Percentiles rank a stretch among this genome's conserved stretches.
Conservation (phyloP, 192 early-diverging fungal species). For the Gigaspora rosea region DNA sequence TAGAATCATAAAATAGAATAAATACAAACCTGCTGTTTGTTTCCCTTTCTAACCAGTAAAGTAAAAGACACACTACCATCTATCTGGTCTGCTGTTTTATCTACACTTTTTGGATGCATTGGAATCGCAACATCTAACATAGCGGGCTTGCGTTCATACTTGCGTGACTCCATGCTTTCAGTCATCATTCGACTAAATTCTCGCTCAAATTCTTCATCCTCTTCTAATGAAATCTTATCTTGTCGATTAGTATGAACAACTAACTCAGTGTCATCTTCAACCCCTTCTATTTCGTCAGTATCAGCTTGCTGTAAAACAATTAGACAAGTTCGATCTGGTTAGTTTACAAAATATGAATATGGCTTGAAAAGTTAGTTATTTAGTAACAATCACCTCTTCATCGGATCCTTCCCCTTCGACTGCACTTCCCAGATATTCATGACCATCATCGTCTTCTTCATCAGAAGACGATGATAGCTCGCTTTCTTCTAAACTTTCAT, state of each 20-base stretch:
- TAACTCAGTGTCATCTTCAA: slow-evolving; percentile 55
- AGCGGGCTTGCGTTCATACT: slow-evolving; percentile 71
- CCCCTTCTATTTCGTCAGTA: slow-evolving; percentile 51
- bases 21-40: slow-evolving; percentile 68
- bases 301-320: background rate
- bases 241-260: slow-evolving; percentile 65
- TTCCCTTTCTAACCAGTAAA: slow-evolving; percentile 82
- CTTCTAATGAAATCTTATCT: slow-evolving; percentile 62
- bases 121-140: slow-evolving; percentile 92
- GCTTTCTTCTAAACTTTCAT: slow-evolving; percentile 47
- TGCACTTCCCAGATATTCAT: slow-evolving; percentile 40
- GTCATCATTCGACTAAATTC: slow-evolving; percentile 90
- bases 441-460: slow-evolving; percentile 46
- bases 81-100: slow-evolving; percentile 35
- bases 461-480: slow-evolving; percentile 44
- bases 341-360: background rate
- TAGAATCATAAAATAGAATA: no score
- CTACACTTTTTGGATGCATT: slow-evolving; percentile 51
- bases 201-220: slow-evolving; percentile 87
- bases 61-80: slow-evolving; percentile 72
- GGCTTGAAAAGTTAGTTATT: background rate
- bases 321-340: background rate
- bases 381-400: slow-evolving; percentile 27
- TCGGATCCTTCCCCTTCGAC: slow-evolving; percentile 47
- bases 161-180: slow-evolving; percentile 86